Conservation (phyloP, 371 early-diverging fungal species). For the Chytridiales sp. region DNA sequence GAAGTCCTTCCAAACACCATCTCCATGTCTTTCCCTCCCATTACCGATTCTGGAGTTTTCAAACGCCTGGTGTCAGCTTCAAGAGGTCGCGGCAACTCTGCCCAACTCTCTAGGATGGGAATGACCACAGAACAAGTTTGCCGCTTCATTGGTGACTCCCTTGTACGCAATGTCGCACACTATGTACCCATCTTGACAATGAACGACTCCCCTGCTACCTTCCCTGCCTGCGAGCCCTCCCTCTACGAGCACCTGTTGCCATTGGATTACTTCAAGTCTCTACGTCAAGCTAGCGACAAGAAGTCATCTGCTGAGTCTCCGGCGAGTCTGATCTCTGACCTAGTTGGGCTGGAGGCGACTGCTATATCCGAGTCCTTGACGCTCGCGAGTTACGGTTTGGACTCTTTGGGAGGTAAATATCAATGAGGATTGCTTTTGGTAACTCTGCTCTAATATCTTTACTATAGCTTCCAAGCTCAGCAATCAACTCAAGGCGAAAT, state of each 20-base stretch:
- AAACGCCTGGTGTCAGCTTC: constrained; percentile 1
- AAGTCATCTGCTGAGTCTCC: constrained; percentile 2
- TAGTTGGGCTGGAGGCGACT: constrained; percentile 8
- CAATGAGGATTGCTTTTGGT: not conserved
- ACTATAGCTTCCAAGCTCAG: constrained; percentile 9
- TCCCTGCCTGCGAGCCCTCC: constrained; percentile 8
- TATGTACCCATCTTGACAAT: constrained; percentile 10
- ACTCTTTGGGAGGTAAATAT: constrained; percentile 5
- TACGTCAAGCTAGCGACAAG: not conserved
- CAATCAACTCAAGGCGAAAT: constrained; percentile 9
- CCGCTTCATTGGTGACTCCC: constrained; percentile 15
- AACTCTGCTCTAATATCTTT: not conserved
- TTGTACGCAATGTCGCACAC: constrained; percentile 6
- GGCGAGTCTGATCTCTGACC: not conserved
- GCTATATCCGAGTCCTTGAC: constrained; percentile 2
- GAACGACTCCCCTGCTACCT: constrained; percentile 2
- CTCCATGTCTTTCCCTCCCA: constrained; percentile 18
- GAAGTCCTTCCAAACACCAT: constrained; percentile 16
- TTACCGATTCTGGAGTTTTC: constrained; percentile 16
- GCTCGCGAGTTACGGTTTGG: constrained; percentile 9
- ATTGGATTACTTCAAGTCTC: not conserved
- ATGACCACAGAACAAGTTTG: constrained; percentile 15
- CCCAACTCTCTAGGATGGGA: constrained; percentile 6
- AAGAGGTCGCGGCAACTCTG: not conserved
- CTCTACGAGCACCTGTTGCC: constrained; percentile 5